Conservation (phyloP, 192 early-diverging fungal species). For the Coemansia sp. region DNA sequence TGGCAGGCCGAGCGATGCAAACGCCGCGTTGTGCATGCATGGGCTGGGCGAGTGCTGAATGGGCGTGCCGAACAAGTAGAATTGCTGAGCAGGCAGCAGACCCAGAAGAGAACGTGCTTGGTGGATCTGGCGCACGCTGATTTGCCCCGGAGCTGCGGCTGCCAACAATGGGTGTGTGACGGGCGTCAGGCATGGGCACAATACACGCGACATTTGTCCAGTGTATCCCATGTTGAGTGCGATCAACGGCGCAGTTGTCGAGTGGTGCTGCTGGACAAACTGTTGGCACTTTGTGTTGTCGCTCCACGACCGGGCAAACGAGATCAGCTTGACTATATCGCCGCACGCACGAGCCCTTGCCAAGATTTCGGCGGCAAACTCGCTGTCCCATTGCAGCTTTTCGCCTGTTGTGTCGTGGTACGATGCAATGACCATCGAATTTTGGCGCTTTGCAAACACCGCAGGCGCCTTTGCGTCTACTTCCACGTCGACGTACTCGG, state of each 20-base stretch:
- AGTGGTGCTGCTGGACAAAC: constrained; percentile 61
- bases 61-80: constrained; percentile 87
- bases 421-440: constrained; percentile 76
- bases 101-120: constrained; percentile 70
- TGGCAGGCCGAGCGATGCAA: constrained; percentile 80
- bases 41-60: constrained; percentile 91
- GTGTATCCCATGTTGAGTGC: constrained; percentile 90
- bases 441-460: constrained; percentile 32
- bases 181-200: constrained; percentile 91
- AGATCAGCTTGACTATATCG: constrained; percentile 93
- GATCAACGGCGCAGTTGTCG: constrained; percentile 67
- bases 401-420: constrained; percentile 81
- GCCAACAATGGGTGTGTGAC: constrained; percentile 86
- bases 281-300: constrained; percentile 82
- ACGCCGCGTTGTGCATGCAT: constrained; percentile 89
- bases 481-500: constrained; percentile 94
- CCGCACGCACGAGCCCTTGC: constrained; percentile 59
- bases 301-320: constrained; percentile 66
- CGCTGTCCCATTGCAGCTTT: constrained; percentile 34
- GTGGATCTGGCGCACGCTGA: constrained; percentile 79
- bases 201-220: constrained; percentile 87
- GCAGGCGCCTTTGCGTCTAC: constrained; percentile 25
- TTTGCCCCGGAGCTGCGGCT: constrained; percentile 91
- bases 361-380: constrained; percentile 45
- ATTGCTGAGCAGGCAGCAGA: constrained; percentile 63